Evolutionary conservation across 106 monocot genomes (phyloP).

Genomic region (Acorus gramineus): DNA sequence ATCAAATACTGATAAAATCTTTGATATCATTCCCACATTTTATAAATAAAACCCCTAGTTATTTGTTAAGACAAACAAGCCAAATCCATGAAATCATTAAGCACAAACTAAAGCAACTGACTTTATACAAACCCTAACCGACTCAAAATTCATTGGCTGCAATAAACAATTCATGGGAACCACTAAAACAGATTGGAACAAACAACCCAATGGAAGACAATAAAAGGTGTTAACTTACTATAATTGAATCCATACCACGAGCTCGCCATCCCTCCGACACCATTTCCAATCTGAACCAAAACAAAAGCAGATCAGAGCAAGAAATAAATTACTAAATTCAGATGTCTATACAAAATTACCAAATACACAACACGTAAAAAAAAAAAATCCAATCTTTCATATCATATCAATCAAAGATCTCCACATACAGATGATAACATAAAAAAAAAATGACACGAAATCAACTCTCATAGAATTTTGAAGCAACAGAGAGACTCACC

Average conservation of each 20-base stretch:
- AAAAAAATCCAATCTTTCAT: background rate
- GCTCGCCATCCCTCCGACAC: constrained; percentile 69
- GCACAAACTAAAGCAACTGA: no score
- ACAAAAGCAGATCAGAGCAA: constrained; percentile 4
- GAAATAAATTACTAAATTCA: background rate
- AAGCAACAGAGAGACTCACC: constrained; percentile 16
- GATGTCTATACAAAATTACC: background rate
- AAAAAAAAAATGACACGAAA: no score
- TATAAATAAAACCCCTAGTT: no score
- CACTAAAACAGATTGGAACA: constrained; percentile 1
- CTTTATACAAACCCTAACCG: no score
- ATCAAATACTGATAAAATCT: no score
- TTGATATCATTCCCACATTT: no score
- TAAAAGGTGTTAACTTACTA: constrained; percentile 22
- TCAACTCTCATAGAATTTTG: no score
- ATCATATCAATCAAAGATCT: no score
- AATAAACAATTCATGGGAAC: background rate
- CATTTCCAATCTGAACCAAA: constrained; percentile 60
- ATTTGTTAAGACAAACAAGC: no score
- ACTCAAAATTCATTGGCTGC: no score
- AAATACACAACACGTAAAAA: background rate
- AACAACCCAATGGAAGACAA: background rate
- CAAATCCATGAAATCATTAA: no score
- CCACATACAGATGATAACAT: no score
- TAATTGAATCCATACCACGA: constrained; percentile 91